Evolutionary conservation across 495 filamentous ascomycete species (phyloP).

Genomic region (Apodospora peruviana): DNA sequence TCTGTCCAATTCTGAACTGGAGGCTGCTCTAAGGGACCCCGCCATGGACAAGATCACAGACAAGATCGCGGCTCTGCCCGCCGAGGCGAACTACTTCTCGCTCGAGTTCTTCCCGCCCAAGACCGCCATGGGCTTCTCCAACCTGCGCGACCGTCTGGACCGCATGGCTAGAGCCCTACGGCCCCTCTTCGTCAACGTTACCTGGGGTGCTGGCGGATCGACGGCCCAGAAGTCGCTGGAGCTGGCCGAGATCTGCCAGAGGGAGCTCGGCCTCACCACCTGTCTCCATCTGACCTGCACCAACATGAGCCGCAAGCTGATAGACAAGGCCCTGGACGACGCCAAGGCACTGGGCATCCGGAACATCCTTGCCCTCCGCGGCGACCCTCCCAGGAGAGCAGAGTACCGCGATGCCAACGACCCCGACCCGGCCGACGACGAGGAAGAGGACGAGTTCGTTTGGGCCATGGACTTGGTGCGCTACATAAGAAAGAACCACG

Average conservation of each 20-base stretch:
- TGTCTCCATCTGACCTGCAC: conserved; percentile 96
- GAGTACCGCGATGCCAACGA: conserved; percentile 67
- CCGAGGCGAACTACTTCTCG: conserved; percentile 81
- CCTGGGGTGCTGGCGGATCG: conserved; percentile 94
- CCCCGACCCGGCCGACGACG: conserved; percentile 39
- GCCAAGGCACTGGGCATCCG: conserved; percentile 89
- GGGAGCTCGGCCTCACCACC: conserved; percentile 85
- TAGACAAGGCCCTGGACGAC: conserved; percentile 85
- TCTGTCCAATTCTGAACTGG: conserved; percentile 10
- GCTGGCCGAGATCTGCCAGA: conserved; percentile 90
- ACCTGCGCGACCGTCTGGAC: conserved; percentile 85
- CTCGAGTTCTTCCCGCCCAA: conserved; percentile 99
- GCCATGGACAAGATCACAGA: conserved; percentile 89
- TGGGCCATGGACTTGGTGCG: conserved; percentile 87
- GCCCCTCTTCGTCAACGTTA: conserved; percentile 93
- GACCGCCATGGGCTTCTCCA: conserved; percentile 87
- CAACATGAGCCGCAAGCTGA: conserved; percentile 83
- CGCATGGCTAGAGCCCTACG: conserved; percentile 89
- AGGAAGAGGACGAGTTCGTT: conserved; percentile 71
- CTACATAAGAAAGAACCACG: conserved; percentile 80
- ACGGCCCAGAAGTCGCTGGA: conserved; percentile 87
- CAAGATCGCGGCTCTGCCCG: conserved; percentile 88
- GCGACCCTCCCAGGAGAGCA: conserved; percentile 85
- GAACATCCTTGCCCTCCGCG: conserved; percentile 89
- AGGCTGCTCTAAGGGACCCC: conserved; percentile 10